Evolutionary conservation across 2,329 filamentous ascomycete genomes (phyloP), one percentile per base, ranked within the genome.

Genomic region (Nannizziopsis arthrosporioides): DNA sequence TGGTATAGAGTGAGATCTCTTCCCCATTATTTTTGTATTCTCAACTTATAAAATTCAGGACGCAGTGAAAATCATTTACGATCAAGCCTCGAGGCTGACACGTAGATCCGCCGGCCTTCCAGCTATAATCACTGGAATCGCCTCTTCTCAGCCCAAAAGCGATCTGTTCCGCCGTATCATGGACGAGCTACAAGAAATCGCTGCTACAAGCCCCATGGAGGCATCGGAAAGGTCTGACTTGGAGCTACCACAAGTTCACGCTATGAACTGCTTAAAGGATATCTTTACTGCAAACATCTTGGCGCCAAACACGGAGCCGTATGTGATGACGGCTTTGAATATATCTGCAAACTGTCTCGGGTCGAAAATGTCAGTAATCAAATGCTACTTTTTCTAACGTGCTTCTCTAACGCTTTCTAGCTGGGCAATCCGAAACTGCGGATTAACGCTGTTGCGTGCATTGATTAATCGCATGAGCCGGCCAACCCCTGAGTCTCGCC

Each of bases 371-470:
- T 85, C 69, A 66, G 76, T 57, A 6, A 30, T 12, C 5, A 1
- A 1, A 17, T 45, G 39, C 17, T 10, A 9, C 32, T 40, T n/a
- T 12, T 7, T 17, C 4, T 5, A 15, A 15, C n/a, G 15, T 19
- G 6, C 14, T 39, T 17, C 41, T 41, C 44, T 51, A 48, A 51
- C 10, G 8, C 11, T 7, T 19, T 14, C 9, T 52, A 85, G 81
- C 17, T 98, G 92, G 92, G 86, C 89, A 0, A 88, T 98, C 49
- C 82, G 89, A 1, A 98, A 98, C 63, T 95, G 88, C 56, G 88
- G 88, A 1, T 68, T 96, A 31, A 84, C 96, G 68, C 77, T 98
- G 5, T 81, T 96, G 54, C 80, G 90, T 47, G 86, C 87, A 53
- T 72, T 95, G 4, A 84, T 94, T 64, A 86, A 71, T 70, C 88